These are phyloP conservation scores for Talaromyces ruber DNA, from an alignment of 495 filamentous ascomycete species.

Conservation along the genomic window DNA sequence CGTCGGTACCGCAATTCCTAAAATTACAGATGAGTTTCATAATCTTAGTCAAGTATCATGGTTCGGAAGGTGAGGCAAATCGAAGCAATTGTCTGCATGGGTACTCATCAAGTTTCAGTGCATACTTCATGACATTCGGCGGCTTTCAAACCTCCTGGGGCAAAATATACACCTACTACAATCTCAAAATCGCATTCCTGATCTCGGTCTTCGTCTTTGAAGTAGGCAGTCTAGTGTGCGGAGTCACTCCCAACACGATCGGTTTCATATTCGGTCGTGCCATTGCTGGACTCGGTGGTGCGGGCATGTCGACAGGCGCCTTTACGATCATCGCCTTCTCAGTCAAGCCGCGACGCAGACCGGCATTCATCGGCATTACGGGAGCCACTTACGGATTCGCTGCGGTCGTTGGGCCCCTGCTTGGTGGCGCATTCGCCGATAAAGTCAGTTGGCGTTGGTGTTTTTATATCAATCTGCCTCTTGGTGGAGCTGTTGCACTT, in stretches of 20 bases:
- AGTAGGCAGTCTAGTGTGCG: slow-evolving; percentile 58
- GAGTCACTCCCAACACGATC: slow-evolving; percentile 50
- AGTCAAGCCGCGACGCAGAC: slow-evolving; percentile 12
- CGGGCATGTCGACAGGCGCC: slow-evolving; percentile 15
- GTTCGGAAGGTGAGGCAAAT: no score
- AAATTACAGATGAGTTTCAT: slow-evolving; percentile 20
- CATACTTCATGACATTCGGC: slow-evolving; percentile 18
- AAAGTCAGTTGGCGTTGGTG: slow-evolving; percentile 20
- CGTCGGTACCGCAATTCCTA: slow-evolving; percentile 15
- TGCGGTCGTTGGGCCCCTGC: slow-evolving; percentile 60
- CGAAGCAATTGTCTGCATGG: no score
- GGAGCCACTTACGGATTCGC: slow-evolving; percentile 33
- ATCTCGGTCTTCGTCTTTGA: slow-evolving; percentile 47
- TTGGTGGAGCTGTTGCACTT: slow-evolving; percentile 32
- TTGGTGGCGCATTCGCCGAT: slow-evolving; percentile 70
- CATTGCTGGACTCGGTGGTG: slow-evolving; percentile 59
- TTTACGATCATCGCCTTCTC: slow-evolving; percentile 25
- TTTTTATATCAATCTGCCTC: slow-evolving; percentile 27
- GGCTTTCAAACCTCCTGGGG: slow-evolving; percentile 21
- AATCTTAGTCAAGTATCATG: slow-evolving; percentile 15
- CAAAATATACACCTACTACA: slow-evolving; percentile 20
- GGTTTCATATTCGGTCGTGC: slow-evolving; percentile 65
- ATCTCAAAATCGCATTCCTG: slow-evolving; percentile 14
- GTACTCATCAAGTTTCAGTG: no score
- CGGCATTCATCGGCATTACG: not conserved